These are phyloP conservation scores for Pleoardoris graminearum DNA, from an alignment of 2,329 filamentous ascomycete genomes.

Conservation along the genomic window DNA sequence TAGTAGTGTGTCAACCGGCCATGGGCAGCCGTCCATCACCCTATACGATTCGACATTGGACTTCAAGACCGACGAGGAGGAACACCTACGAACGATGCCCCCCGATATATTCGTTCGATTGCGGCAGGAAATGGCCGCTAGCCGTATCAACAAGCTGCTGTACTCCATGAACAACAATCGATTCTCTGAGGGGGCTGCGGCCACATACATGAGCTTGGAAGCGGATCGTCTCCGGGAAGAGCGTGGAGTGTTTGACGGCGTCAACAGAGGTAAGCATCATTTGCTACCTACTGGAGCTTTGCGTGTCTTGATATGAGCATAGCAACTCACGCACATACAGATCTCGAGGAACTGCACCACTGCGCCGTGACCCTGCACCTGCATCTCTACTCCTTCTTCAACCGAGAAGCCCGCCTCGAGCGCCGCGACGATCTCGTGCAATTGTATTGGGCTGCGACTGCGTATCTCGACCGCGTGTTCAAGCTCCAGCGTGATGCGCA, in stretches of 20 bases:
- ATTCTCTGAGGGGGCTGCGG: conserved; percentile 36
- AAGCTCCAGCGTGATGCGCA: conserved; percentile 60
- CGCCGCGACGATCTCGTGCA: conserved; percentile 69
- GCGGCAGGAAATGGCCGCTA: conserved; percentile 45
- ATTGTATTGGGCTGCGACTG: conserved; percentile 71
- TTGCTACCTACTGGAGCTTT: not conserved
- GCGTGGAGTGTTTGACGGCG: conserved; percentile 37
- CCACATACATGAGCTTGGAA: conserved; percentile 42
- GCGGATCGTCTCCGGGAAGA: conserved; percentile 43
- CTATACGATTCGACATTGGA: conserved; percentile 73
- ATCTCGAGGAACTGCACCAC: conserved; percentile 63
- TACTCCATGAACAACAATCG: conserved; percentile 39
- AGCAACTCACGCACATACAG: conserved; percentile 51
- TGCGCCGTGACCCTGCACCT: conserved; percentile 75
- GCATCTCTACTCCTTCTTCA: conserved; percentile 78
- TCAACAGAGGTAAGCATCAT: conserved; percentile 33
- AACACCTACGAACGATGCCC: conserved; percentile 43
- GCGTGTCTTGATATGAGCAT: not conserved
- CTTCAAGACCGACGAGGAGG: conserved; percentile 43
- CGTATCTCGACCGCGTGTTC: conserved; percentile 64
- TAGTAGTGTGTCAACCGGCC: conserved; percentile 74
- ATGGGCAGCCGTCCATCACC: conserved; percentile 78
- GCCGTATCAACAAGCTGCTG: conserved; percentile 44
- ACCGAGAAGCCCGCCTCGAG: conserved; percentile 67
- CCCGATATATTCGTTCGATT: conserved; percentile 42